Percentiles rank a stretch among this genome's conserved stretches.
phyloP scores from a whole-genome alignment of 371 early-diverging fungal species.

The Entomophthora muscae region DNA sequence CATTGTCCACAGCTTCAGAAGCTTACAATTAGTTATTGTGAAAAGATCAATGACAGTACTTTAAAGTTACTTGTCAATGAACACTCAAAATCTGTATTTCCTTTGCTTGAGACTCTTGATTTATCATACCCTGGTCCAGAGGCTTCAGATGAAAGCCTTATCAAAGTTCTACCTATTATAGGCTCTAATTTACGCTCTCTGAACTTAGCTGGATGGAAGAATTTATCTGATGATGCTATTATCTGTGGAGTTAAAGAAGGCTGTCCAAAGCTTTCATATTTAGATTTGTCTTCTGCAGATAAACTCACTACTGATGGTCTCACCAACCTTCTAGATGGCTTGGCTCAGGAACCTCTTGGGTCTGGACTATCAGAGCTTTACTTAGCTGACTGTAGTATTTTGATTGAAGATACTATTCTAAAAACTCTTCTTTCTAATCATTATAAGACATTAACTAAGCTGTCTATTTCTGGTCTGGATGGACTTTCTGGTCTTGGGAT shows the following conservation, averaged over 20 bases:
- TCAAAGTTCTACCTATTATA: neutral
- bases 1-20: conserved; percentile 30
- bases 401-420: neutral
- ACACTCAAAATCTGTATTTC: conserved; percentile 9
- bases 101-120: neutral
- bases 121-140: neutral
- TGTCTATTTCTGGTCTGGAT: conserved; percentile 2
- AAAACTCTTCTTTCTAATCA: neutral
- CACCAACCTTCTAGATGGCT: neutral
- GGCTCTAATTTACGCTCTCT: neutral
- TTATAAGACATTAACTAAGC: neutral
- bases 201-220: neutral
- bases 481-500: neutral
- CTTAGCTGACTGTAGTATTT: neutral
- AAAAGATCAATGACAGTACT: conserved; percentile 28
- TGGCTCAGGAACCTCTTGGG: neutral
- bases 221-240: conserved; percentile 5
- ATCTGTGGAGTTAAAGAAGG: neutral
- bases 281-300: neutral
- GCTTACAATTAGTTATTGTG: conserved; percentile 34
- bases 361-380: neutral
- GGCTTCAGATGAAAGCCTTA: neutral
- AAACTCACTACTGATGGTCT: neutral
- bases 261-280: neutral
- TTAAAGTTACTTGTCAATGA: conserved; percentile 13